Base-by-base conservation (phyloP, 169 alveolate species). In the Eimeria zaria region DNA sequence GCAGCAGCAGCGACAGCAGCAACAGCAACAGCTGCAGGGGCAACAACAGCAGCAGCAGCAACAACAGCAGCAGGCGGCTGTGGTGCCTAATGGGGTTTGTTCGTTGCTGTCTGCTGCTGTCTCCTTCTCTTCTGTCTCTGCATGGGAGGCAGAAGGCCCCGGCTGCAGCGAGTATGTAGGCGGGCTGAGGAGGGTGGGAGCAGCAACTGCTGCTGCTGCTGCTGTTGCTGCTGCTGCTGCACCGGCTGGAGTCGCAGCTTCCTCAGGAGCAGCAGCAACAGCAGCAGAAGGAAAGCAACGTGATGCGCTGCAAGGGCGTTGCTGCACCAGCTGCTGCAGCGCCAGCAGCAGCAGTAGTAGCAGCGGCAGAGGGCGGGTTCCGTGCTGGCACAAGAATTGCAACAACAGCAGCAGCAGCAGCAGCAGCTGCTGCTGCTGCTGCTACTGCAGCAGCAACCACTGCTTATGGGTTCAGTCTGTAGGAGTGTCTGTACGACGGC, bases 201-300 rank as follows among this genome's bases (percentile, higher is more conserved):
- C 62, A 14, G 87, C 87, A 14, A 60, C 60, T 39, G 87, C 44
- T 33, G 39, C 73, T 96, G 44, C 60, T 24, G 44, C 76, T 74
- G 74, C 76, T 89, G 69, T 39, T 80, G 33, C 90, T 83, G 9
- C 71, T 91, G 95, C 81, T 7, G 24, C n/a, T 93, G 41, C 81
- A 8, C 16, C 33, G 78, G 36, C 69, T 22, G 44, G 96, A 44
- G 74, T 3, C 74, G 24, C 71, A 41, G 74, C 84, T 48, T 48
- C 96, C 46, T 36, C 64, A 30, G 69, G 62, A 48, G 69, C 64
- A 48, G 71, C 89, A 51, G 89, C 71, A 80, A n/a, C n/a, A n/a
- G n/a, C n/a, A n/a, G 69, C 71, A 16, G 48, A 41, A 11, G 60
- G 33, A 76, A 18, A 36, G 81, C 41, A 12, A 16, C 81, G 46